phyloP scores from a whole-genome alignment of 2,329 filamentous ascomycete species.

The Colletotrichum scovillei region DNA sequence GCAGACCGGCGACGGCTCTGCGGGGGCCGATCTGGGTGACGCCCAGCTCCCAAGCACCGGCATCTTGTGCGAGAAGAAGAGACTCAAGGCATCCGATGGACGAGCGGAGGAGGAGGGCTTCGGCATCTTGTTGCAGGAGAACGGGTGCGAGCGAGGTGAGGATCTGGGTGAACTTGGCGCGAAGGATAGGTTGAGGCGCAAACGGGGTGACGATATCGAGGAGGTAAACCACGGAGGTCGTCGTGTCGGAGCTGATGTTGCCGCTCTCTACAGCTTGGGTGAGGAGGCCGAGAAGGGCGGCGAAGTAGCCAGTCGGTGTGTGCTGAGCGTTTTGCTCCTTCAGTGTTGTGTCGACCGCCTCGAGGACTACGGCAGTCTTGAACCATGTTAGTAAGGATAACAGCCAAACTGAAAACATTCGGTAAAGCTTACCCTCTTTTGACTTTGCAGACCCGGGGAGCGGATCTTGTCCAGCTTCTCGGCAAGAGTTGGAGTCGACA shows the following conservation, averaged over 20 bases:
- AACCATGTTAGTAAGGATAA: conserved; percentile 11
- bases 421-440: conserved; percentile 77
- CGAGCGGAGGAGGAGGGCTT: conserved; percentile 86
- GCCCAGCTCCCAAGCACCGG: conserved; percentile 86
- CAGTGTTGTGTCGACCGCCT: conserved; percentile 92
- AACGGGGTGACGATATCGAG: conserved; percentile 91
- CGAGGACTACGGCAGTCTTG: conserved; percentile 86
- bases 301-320: conserved; percentile 93
- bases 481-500: conserved; percentile 70
- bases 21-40: conserved; percentile 87
- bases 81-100: conserved; percentile 95
- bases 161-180: conserved; percentile 95
- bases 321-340: conserved; percentile 86
- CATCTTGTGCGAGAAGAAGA: conserved; percentile 90
- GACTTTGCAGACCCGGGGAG: conserved; percentile 94
- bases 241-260: conserved; percentile 82
- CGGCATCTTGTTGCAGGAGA: conserved; percentile 81
- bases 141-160: conserved; percentile 87
- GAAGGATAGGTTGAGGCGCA: conserved; percentile 86
- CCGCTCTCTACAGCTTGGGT: conserved; percentile 78
- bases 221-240: conserved; percentile 90
- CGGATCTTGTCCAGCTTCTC: conserved; percentile 98
- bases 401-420: conserved; percentile 15
- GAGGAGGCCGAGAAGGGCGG: conserved; percentile 90
- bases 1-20: conserved; percentile 85